These are phyloP conservation scores for Penicillium janthinellum DNA, from an alignment of 2,329 filamentous ascomycete species.

Conservation along the genomic window DNA sequence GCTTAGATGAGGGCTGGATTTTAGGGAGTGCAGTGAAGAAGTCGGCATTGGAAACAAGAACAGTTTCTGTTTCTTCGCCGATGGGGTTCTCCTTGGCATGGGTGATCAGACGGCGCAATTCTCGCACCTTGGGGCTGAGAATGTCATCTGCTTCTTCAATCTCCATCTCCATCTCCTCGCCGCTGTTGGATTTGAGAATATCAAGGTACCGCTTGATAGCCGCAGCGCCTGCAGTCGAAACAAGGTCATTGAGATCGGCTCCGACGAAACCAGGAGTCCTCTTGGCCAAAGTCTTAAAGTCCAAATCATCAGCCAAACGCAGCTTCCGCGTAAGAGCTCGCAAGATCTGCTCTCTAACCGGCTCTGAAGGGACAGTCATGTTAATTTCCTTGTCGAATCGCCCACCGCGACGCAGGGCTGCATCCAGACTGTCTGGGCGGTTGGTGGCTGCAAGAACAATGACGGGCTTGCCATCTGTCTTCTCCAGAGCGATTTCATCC, in stretches of 20 bases:
- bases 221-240: conserved; percentile 65
- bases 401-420: conserved; percentile 71
- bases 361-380: conserved; percentile 81
- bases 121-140: conserved; percentile 44
- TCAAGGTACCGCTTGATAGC: conserved; percentile 64
- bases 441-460: conserved; percentile 92
- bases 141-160: conserved; percentile 41
- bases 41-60: conserved; percentile 65
- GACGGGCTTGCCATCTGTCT: conserved; percentile 74
- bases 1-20: conserved; percentile 78
- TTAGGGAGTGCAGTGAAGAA: conserved; percentile 74
- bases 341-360: conserved; percentile 76
- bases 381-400: conserved; percentile 83
- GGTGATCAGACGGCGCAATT: conserved; percentile 55
- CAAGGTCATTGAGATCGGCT: conserved; percentile 76
- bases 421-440: conserved; percentile 80
- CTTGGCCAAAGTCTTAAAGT: conserved; percentile 74
- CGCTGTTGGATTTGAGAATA: conserved; percentile 52
- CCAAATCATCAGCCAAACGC: conserved; percentile 67
- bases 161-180: conserved; percentile 53
- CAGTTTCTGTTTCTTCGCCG: conserved; percentile 56
- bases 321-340: conserved; percentile 69
- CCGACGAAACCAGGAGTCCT: conserved; percentile 91
- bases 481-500: conserved; percentile 74
- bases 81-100: conserved; percentile 55